Evolutionary conservation across 2,329 filamentous ascomycete genomes (phyloP), one percentile per base, ranked within the genome.

Genomic region (Pestalotiopsis sp.): DNA sequence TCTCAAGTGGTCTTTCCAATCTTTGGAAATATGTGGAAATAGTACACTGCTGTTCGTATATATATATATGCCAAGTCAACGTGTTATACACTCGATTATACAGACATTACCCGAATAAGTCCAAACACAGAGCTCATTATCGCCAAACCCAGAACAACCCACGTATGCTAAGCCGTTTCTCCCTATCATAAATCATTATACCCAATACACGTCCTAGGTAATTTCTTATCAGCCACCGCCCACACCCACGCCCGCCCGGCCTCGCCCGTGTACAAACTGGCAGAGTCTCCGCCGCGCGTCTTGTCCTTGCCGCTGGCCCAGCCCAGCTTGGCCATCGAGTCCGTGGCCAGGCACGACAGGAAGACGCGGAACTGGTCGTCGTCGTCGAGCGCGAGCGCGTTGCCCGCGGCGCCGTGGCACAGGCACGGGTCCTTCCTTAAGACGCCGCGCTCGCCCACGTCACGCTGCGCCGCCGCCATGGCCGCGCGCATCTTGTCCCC

Each of bases 341-440:
- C 69, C 4, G 68, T 73, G 13, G 59, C 41, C 76, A 75, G 75
- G 59, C 74, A 75, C 59, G 69, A 71, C 52, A 76, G n/a, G 39
- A 77, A 74, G 23, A 76, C 74, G 20, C 38, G 3, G 31, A 76
- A 74, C 27, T 66, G 61, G 4, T 71, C 65, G 6, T 71, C 66
- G 4, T 67, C 67, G 1, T 70, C 71, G 4, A 77, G 66, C 27
- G 74, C 75, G 17, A 92, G 79, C 17, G 89, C 88, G 74, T 92
- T 92, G 7, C 90, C 89, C 14, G 88, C 84, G 36, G 91, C 88
- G 0, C 90, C 88, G 74, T 92, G 90, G 74, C 90, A 92, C 45
- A 92, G 76, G 73, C 87, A 91, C 1, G 90, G 89, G 73, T 90
- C 87, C 71, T 92, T 92, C 12, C 83, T 89, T 70, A 92, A 78